Evolutionary conservation across 169 alveolate species (phyloP).

Genomic region (Besnoitia besnoiti): DNA sequence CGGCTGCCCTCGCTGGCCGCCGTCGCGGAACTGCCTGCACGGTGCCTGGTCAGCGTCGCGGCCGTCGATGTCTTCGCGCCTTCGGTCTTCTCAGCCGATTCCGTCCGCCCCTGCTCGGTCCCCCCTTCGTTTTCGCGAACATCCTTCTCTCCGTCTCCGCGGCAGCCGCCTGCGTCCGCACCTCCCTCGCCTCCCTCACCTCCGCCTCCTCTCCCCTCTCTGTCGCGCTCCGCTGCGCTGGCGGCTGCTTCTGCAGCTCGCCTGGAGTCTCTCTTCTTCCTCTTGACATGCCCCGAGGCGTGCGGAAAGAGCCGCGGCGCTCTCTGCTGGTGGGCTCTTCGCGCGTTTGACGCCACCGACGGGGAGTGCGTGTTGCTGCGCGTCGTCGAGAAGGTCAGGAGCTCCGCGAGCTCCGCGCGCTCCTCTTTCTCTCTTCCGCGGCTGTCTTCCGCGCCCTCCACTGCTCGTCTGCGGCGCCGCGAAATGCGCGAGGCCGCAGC

Average conservation of each 20-base stretch:
- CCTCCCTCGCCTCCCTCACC: no score
- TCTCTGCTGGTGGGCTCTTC: neutral
- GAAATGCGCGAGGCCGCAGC: no score
- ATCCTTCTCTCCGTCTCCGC: neutral
- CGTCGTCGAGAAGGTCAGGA: neutral
- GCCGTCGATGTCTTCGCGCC: neutral
- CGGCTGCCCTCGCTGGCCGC: neutral
- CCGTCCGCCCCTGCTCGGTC: no score
- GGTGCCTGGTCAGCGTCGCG: neutral
- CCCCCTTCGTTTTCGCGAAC: no score
- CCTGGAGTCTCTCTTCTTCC: neutral
- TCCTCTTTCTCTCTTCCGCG: neutral
- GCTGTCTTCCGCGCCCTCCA: neutral
- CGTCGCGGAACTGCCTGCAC: neutral
- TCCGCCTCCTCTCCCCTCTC: neutral
- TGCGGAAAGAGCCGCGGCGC: neutral
- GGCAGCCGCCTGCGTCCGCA: no score
- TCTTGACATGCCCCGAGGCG: neutral
- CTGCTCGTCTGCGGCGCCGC: no score
- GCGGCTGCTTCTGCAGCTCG: no score
- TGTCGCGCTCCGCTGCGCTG: no score
- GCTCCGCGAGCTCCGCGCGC: neutral
- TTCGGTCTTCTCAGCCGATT: neutral
- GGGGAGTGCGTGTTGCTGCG: neutral
- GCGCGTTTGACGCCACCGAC: neutral